Evolutionary conservation across 768 basidiomycete genomes (phyloP), one percentile per base, ranked within the genome.

Genomic region (Lactarius evosmus): DNA sequence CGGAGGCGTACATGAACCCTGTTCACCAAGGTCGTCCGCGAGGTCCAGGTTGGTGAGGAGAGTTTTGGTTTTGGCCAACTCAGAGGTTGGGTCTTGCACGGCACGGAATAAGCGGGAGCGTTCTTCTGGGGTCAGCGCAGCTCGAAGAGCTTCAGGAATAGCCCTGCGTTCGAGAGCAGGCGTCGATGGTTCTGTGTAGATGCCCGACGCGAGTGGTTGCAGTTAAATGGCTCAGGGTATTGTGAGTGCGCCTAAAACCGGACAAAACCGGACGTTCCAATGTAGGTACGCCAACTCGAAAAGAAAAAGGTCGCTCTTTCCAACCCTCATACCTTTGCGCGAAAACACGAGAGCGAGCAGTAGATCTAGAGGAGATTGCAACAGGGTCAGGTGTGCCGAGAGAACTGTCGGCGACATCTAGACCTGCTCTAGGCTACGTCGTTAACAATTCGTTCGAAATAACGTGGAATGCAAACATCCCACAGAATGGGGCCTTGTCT

Each of bases 301-400:
- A 46, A 40, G 11, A 30, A 7, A 46, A 11, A 16, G 40, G 0
- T 19, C 11, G n/a, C 1, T 14, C 16, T 44, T 7, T 14, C 9
- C 29, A 11, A 38, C 36, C 22, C 34, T 19, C 59, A 17, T 67
- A 38, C 65, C 61, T 58, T 22, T 12, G 88, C 87, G 50, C 87
- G 84, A 76, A 91, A 95, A 75, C 93, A 95, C 12, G 78, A 76
- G 33, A 93, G 73, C 30, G 89, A 89, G 75, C 93, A 95, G 69
- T 94, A 94, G n/a, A n/a, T n/a, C n/a, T n/a, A n/a, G 0, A 82
- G 82, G 30, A 88, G 76, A 70, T 93, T 93, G 76, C 93, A 95
- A 34, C 79, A 79, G 29, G 93, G 88, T 67, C 93, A 95, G 0
- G 85, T 87, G 74, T 95, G 95, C 70, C 85, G 87, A 19, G 89